Percentiles rank a stretch among this genome's conserved stretches.
Evolutionary conservation across 1,139 yeast genomes (phyloP).

Genomic region (Citeromyces hawaiiensis): DNA sequence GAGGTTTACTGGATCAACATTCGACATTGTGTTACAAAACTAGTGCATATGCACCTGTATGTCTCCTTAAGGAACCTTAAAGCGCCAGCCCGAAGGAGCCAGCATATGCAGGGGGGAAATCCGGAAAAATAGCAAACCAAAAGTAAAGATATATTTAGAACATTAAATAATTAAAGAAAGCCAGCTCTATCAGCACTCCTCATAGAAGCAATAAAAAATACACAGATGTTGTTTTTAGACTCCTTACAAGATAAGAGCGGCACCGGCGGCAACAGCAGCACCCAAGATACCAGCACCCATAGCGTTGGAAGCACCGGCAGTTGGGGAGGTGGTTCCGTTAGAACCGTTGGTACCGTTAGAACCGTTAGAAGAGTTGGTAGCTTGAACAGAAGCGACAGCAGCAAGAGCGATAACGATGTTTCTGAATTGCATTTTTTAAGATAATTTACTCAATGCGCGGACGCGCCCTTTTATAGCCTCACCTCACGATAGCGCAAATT

Average conservation of each 20-base stretch:
- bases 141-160: background rate
- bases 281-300: constrained; percentile 36
- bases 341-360: constrained; percentile 21
- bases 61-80: background rate
- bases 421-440: constrained; percentile 44
- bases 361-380: constrained; percentile 21
- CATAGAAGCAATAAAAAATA: background rate
- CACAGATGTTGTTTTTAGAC: constrained; percentile 1
- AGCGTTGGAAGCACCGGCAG: constrained; percentile 21
- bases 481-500: background rate
- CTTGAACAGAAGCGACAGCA: constrained; percentile 35
- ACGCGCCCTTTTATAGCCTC: background rate
- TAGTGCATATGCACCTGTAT: background rate
- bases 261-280: constrained; percentile 59
- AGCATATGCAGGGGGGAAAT: background rate
- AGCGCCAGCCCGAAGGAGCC: no score
- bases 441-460: background rate
- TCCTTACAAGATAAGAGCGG: constrained; percentile 50
- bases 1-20: constrained; percentile 6
- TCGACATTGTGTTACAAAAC: background rate
- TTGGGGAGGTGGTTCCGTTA: constrained; percentile 20
- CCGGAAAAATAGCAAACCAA: background rate
- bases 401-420: constrained; percentile 31
- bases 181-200: background rate
- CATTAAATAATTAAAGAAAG: background rate